These are phyloP conservation scores for Ilyonectria robusta DNA, from an alignment of 2,329 filamentous ascomycete species.

Conservation along the genomic window DNA sequence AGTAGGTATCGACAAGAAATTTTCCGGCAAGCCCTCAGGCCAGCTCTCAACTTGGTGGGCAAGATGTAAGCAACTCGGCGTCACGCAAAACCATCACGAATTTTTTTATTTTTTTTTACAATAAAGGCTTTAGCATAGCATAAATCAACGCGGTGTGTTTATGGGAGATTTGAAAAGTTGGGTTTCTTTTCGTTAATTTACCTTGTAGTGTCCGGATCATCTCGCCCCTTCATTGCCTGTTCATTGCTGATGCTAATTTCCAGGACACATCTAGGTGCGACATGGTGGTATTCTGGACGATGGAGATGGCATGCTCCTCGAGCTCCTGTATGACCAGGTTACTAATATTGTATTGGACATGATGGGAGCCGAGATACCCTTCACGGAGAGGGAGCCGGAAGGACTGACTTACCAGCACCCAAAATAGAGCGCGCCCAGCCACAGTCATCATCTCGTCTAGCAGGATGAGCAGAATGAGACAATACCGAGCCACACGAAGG, in stretches of 20 bases:
- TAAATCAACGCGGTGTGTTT: background rate
- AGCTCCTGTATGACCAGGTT: no score
- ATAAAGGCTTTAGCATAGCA: no score
- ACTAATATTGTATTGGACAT: no score
- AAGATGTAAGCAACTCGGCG: background rate
- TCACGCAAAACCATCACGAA: background rate
- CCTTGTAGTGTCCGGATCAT: background rate
- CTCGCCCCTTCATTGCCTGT: background rate
- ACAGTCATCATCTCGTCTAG: conserved; percentile 3
- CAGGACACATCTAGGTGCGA: background rate
- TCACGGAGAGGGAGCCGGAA: no score
- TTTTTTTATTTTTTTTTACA: no score
- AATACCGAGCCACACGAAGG: conserved; percentile 15
- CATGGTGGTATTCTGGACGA: no score
- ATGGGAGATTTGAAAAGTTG: background rate
- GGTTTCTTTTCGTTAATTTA: conserved; percentile 11
- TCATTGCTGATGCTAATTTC: background rate
- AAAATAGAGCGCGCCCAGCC: conserved; percentile 21
- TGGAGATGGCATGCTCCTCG: no score
- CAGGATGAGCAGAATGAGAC: background rate
- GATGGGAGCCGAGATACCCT: no score
- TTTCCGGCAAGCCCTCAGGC: background rate
- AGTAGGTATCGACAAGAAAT: background rate
- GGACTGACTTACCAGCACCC: background rate
- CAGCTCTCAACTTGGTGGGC: background rate